Conservation (phyloP, 805 yeast genomes). For the Sugiyamaella americana region DNA sequence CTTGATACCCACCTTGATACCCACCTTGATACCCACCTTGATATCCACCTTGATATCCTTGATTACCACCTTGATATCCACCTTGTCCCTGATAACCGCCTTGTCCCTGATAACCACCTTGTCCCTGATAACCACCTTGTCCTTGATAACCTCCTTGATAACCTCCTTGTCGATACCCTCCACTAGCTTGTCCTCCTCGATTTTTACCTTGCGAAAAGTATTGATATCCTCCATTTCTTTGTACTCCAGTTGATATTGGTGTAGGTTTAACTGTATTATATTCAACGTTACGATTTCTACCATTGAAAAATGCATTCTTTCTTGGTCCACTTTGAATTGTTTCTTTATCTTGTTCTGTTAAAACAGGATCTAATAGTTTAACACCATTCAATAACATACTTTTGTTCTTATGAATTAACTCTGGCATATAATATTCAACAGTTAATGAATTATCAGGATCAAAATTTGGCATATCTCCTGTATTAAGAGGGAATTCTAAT, state of each 20-base stretch:
- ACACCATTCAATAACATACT: slow-evolving; percentile 81
- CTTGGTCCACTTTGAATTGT: slow-evolving; percentile 44
- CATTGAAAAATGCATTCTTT: slow-evolving; percentile 19
- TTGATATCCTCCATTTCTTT: slow-evolving; percentile 21
- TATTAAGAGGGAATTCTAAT: slow-evolving; percentile 43
- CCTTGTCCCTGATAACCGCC: slow-evolving; percentile 15
- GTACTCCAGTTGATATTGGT: not conserved
- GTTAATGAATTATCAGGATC: slow-evolving; percentile 39
- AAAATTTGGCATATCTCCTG: slow-evolving; percentile 40
- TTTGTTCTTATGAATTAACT: slow-evolving; percentile 50
- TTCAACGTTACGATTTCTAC: slow-evolving; percentile 13
- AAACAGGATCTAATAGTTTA: slow-evolving; percentile 52
- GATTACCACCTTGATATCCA: slow-evolving; percentile 14
- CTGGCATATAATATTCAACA: slow-evolving; percentile 57
- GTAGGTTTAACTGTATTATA: slow-evolving; percentile 1
- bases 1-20: slow-evolving; percentile 17
- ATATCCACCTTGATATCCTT: slow-evolving; percentile 7
- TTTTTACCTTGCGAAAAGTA: slow-evolving; percentile 7
- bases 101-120: slow-evolving; percentile 5
- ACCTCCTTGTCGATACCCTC: slow-evolving; percentile 22
- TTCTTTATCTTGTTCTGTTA: slow-evolving; percentile 66
- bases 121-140: slow-evolving; percentile 27
- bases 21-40: slow-evolving; percentile 20
- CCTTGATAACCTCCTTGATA: slow-evolving; percentile 32
- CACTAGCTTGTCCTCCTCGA: slow-evolving; percentile 11